These are phyloP conservation scores for Backusella psychrophila DNA, from an alignment of 192 early-diverging fungal species.

Conservation along the genomic window DNA sequence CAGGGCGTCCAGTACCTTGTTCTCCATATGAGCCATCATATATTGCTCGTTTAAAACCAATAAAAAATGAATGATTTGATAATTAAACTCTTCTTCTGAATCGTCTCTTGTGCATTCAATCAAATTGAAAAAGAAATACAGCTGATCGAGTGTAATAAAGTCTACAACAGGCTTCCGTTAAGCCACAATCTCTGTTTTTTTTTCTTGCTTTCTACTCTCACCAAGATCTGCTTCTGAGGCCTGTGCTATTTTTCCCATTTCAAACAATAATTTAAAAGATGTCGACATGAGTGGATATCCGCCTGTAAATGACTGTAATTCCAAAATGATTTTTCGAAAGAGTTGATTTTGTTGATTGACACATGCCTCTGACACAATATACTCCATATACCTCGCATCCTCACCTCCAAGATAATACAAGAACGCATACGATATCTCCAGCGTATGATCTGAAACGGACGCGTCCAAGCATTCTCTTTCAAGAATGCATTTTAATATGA, in stretches of 20 bases:
- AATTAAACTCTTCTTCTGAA: not conserved
- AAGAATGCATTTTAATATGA: slow-evolving; percentile 28
- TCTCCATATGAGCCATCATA: not conserved
- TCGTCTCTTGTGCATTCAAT: not conserved
- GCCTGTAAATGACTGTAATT: slow-evolving; percentile 25
- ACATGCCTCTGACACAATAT: slow-evolving; percentile 29
- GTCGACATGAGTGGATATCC: not conserved
- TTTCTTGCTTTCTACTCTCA: not conserved
- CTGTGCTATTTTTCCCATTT: slow-evolving; percentile 3
- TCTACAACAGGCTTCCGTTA: not conserved
- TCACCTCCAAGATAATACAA: slow-evolving; percentile 47
- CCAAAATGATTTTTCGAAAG: slow-evolving; percentile 48
- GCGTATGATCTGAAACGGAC: slow-evolving; percentile 17
- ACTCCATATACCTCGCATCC: slow-evolving; percentile 39
- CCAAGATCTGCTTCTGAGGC: not conserved
- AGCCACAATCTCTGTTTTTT: too few species aligned
- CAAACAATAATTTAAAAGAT: not conserved
- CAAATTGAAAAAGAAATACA: not conserved
- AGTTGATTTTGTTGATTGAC: slow-evolving; percentile 25
- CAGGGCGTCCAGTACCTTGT: not conserved
- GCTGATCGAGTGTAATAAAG: not conserved
- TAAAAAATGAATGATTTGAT: not conserved
- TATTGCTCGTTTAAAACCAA: slow-evolving; percentile 1
- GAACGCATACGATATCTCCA: slow-evolving; percentile 45
- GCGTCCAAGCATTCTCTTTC: slow-evolving; percentile 11